Percentiles rank a stretch among this genome's conserved stretches.
Conservation (phyloP, 1,284 basidiomycete species). For the Rhodotorula mucilaginosa region DNA sequence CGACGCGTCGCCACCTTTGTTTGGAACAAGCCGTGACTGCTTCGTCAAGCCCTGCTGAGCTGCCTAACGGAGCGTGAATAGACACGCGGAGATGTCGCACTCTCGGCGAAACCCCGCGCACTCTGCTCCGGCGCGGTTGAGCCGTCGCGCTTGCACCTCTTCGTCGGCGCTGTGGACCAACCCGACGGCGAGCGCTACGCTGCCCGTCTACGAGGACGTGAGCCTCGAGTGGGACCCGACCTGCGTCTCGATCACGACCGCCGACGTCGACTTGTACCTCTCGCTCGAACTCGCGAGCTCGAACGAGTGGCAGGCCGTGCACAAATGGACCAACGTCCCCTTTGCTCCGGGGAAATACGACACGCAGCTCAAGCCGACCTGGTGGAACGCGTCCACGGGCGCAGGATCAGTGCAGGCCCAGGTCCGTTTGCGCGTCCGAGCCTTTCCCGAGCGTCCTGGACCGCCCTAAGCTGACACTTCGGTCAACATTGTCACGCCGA, state of each 20-base stretch:
- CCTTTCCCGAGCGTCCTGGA: too few species aligned
- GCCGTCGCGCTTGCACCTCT: constrained; percentile 13
- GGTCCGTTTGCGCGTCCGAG: constrained; percentile 9
- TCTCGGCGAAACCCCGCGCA: not conserved
- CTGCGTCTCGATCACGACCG: constrained; percentile 12
- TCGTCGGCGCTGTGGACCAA: constrained; percentile 24
- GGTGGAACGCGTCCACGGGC: constrained; percentile 40
- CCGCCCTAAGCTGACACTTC: too few species aligned
- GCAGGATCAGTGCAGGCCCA: constrained; percentile 34
- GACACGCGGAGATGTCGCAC: not conserved
- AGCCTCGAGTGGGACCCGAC: constrained; percentile 27
- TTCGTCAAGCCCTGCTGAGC: too few species aligned
- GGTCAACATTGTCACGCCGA: too few species aligned
- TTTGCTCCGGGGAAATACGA: constrained; percentile 18
- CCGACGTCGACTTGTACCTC: constrained; percentile 37
- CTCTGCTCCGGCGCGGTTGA: not conserved
- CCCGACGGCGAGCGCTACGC: constrained; percentile 12
- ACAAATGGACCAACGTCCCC: constrained; percentile 31
- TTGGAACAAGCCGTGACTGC: not conserved
- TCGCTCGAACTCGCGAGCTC: constrained; percentile 15
- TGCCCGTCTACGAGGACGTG: constrained; percentile 32
- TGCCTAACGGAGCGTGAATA: not conserved
- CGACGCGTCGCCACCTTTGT: not conserved
- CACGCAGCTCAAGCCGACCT: constrained; percentile 34
- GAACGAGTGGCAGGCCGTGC: constrained; percentile 19